Evolutionary conservation across 371 early-diverging fungal species (phyloP).

Genomic region (Rhizopus arrhizus): DNA sequence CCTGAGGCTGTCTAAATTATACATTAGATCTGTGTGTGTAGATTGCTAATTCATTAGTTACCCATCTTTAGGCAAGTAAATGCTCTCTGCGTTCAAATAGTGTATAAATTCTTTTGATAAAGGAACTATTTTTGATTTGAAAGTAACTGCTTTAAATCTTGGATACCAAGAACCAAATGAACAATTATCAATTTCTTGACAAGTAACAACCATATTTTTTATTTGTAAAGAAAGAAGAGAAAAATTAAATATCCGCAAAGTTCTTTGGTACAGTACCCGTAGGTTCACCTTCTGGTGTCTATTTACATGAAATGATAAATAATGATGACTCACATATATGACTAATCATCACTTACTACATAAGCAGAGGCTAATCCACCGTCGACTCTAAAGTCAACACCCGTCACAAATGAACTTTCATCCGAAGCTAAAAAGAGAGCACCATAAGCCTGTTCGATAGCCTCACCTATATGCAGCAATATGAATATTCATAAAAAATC

Average conservation of each 20-base stretch:
- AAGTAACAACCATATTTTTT: neutral
- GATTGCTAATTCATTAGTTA: constrained; percentile 17
- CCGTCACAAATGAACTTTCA: constrained; percentile 82
- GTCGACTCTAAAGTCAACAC: constrained; percentile 85
- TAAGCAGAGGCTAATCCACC: constrained; percentile 84
- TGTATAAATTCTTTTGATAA: constrained; percentile 76
- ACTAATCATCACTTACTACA: constrained; percentile 47
- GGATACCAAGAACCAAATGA: constrained; percentile 81
- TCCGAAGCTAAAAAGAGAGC: constrained; percentile 85
- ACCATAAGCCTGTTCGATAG: constrained; percentile 86
- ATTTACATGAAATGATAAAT: constrained; percentile 9
- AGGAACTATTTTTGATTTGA: constrained; percentile 71
- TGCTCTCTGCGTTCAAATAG: constrained; percentile 83
- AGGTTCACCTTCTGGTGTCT: constrained; percentile 59
- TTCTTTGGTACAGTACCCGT: constrained; percentile 48
- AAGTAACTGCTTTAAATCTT: constrained; percentile 58
- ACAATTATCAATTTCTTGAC: constrained; percentile 65
- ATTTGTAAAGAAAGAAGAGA: neutral
- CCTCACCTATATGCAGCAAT: constrained; percentile 59
- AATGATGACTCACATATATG: neutral
- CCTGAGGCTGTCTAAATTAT: constrained; percentile 39
- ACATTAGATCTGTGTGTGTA: neutral
- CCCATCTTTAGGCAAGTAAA: constrained; percentile 76
- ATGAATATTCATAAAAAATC: neutral
- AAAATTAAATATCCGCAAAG: constrained; percentile 38